Evolutionary conservation across 2,329 filamentous ascomycete genomes (phyloP).

Genomic region (Nemania serpens): DNA sequence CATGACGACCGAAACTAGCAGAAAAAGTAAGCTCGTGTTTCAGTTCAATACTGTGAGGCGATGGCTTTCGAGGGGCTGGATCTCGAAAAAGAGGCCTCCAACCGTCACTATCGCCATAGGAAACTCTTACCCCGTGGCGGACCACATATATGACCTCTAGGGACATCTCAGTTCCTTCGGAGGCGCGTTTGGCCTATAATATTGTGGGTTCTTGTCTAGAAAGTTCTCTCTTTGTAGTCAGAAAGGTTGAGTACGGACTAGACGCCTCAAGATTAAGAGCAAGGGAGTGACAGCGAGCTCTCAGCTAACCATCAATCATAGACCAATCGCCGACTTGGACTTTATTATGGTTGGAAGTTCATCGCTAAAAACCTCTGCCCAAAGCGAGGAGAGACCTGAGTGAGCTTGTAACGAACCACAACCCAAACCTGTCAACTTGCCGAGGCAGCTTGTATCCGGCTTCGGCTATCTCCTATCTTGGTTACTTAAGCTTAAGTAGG

Average conservation of each 20-base stretch:
- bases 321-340: background rate
- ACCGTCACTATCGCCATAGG: background rate
- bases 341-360: background rate
- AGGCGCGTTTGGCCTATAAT: background rate
- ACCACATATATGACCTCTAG: constrained; percentile 75
- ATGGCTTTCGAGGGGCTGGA: background rate
- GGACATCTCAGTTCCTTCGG: constrained; percentile 54
- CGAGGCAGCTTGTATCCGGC: background rate
- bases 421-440: background rate
- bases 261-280: too few relatives aligned
- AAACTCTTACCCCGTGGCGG: constrained; percentile 70
- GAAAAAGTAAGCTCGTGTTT: constrained; percentile 32
- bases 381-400: too few relatives aligned
- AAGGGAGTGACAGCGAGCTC: background rate
- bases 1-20: constrained; percentile 88
- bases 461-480: too few relatives aligned
- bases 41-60: constrained; percentile 7
- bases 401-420: too few relatives aligned
- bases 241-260: too few relatives aligned
- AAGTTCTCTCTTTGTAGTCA: too few relatives aligned
- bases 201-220: background rate
- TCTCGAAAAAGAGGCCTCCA: background rate
- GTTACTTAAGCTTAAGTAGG: too few relatives aligned
- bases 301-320: background rate
- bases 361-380: background rate